These are phyloP conservation scores for Discostella pseudostelligera DNA, from an alignment of 108 stramenopile genomes.

Conservation along the genomic window DNA sequence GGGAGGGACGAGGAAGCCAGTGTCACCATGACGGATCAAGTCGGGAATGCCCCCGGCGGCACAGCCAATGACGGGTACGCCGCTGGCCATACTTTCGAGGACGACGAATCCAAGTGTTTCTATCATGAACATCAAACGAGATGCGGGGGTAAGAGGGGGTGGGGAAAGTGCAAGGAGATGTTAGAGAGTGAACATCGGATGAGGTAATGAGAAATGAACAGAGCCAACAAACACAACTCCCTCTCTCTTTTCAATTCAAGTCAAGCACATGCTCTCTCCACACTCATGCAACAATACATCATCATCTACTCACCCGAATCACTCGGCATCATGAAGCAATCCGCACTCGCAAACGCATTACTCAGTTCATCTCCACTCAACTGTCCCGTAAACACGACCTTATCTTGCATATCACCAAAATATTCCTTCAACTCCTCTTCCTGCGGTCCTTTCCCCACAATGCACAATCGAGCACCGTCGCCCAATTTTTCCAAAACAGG, in stretches of 20 bases:
- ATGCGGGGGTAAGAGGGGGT: no score
- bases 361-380: constrained; percentile 61
- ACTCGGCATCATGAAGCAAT: constrained; percentile 75
- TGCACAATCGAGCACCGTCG: constrained; percentile 58
- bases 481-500: constrained; percentile 76
- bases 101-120: constrained; percentile 89
- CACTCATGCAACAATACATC: no score
- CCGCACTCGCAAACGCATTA: constrained; percentile 68
- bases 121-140: no score
- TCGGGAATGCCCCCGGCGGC: constrained; percentile 79
- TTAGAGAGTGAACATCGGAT: no score
- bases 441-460: constrained; percentile 65
- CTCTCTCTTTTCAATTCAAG: no score
- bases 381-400: constrained; percentile 58
- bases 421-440: constrained; percentile 51
- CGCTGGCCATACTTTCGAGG: constrained; percentile 89
- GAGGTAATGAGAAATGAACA: background rate
- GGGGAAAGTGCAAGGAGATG: no score
- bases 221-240: background rate
- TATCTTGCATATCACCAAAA: constrained; percentile 54
- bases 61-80: constrained; percentile 81
- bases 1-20: constrained; percentile 65
- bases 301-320: constrained; percentile 48
- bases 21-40: constrained; percentile 65
- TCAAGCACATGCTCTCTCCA: background rate